Base-by-base conservation (phyloP, 2,329 filamentous ascomycete genomes). In the Fusarium concolor region DNA sequence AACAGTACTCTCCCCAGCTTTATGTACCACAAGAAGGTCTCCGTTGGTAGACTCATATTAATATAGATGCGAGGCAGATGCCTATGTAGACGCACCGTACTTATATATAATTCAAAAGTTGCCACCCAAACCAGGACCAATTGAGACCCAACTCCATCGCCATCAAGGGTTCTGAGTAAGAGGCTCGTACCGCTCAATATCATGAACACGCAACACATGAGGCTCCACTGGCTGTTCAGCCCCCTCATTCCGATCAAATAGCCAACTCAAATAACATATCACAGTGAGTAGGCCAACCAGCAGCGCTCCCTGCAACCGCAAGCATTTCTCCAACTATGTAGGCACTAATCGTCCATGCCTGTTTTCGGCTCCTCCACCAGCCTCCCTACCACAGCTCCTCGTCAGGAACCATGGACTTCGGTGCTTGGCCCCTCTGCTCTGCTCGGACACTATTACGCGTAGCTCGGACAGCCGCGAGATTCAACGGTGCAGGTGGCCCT, bases 371-470 rank as follows among this genome's bases (percentile, higher is more conserved):
- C 41, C 38, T 15, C n/a, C 15, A 12, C 37, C 17, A 12, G 18
- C 10, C 5, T 14, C 12, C 11, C 39, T 37, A 69, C 66, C 67
- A 70, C 42, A 69, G 17, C 47, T 68, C 58, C 35, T 33, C 62
- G 31, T 67, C 64, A 9, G 55, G 67, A 10, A 71, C 64, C 64
- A 70, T 29, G 10, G 62, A 43, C 57, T 56, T 70, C 11, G 41
- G 33, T 43, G 41, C 37, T 41, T 57, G 49, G 3, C 47, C 49
- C 35, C 28, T 62, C 18, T 46, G 52, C 44, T 55, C 66, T 41
- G 35, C 22, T 29, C 52, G 47, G 29, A 15, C 42, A 44, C 52
- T 68, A 26, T 63, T 51, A 24, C 66, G 51, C 18, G 52, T 51
- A 28, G 46, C 46, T 47, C 39, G 38, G 14, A 70, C 18, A 24